Base-by-base conservation (phyloP, 331 rosid species). In the Erythrophleum ivorense region DNA sequence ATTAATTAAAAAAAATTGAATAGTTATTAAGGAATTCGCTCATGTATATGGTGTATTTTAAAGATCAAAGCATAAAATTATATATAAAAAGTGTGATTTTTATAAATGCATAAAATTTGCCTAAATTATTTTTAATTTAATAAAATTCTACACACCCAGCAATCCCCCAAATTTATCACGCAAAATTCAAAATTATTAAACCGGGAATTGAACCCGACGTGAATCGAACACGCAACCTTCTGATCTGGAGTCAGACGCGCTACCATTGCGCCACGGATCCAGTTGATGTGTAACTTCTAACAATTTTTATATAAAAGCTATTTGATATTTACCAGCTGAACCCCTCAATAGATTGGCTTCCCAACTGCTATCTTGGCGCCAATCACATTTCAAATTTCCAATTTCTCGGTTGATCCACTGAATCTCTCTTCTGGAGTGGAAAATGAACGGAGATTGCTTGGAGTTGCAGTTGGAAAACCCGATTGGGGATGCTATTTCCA, bases 231-330 rank as follows among this genome's bases (percentile, higher is more conserved):
- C 98, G 97, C 99, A 95, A 93, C 99, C 97, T 91, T 93, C 97
- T 95, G 98, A 95, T 91, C 97, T 95, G 97, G 98, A 95, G 98
- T 93, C 97, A 93, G 98, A 95, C 97, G 98, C 96, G 98, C 97
- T 95, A 95, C 99, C 99, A 95, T 95, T 95, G 97, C 98, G 97
- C 99, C 98, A 93, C 94, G 59, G 92, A 93, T 95, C 97, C 99
- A 0, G 9, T 8, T 21, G 6, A 1, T 5, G 2, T 38, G 1
- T 38, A 1, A 2, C 5, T 24, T 1, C 29, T 24, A 24, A 24
- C 29, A 24, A 24, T 0, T 24, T 24, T 24, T 24, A 24, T 24
- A 24, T 24, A 24, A 24, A 38, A 5, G 41, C 41, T 38, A 24
- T 24, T 24, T 24, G 1, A 1, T 38, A 38, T 38, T 38, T 2